Evolutionary conservation across 805 yeast genomes (phyloP).

Genomic region (Teunomyces lycoperdinae): DNA sequence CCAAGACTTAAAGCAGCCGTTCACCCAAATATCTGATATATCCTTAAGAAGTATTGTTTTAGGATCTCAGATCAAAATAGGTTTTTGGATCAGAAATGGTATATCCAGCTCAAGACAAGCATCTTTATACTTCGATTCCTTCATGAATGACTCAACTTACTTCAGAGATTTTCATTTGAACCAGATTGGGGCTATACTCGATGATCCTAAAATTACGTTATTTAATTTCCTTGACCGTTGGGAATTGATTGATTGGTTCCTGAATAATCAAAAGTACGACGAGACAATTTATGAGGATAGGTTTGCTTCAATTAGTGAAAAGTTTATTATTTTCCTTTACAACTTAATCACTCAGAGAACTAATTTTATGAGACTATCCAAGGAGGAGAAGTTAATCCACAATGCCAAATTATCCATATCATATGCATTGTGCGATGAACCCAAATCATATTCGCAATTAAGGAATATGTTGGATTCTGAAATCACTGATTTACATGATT

Average conservation of each 20-base stretch:
- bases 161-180: slow-evolving; percentile 45
- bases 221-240: slow-evolving; percentile 50
- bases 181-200: slow-evolving; percentile 41
- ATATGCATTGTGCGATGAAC: slow-evolving; percentile 50
- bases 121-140: slow-evolving; percentile 42
- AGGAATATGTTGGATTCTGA: slow-evolving; percentile 23
- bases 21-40: slow-evolving; percentile 51
- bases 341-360: slow-evolving; percentile 40
- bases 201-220: slow-evolving; percentile 35
- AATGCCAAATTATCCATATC: slow-evolving; percentile 42
- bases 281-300: slow-evolving; percentile 49
- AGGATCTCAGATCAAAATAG: slow-evolving; percentile 57
- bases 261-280: slow-evolving; percentile 28
- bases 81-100: slow-evolving; percentile 78
- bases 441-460: slow-evolving; percentile 53
- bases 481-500: slow-evolving; percentile 33
- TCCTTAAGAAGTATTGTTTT: slow-evolving; percentile 60
- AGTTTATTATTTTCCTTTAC: slow-evolving; percentile 43
- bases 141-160: slow-evolving; percentile 39
- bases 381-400: slow-evolving; percentile 24
- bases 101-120: slow-evolving; percentile 50
- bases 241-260: slow-evolving; percentile 53
- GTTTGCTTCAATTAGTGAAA: slow-evolving; percentile 41
- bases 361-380: slow-evolving; percentile 19
- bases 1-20: slow-evolving; percentile 24